Evolutionary conservation across 148 eudicot species (phyloP), one percentile per base, ranked within the genome.

Genomic region (Salicornia ramosissima): DNA sequence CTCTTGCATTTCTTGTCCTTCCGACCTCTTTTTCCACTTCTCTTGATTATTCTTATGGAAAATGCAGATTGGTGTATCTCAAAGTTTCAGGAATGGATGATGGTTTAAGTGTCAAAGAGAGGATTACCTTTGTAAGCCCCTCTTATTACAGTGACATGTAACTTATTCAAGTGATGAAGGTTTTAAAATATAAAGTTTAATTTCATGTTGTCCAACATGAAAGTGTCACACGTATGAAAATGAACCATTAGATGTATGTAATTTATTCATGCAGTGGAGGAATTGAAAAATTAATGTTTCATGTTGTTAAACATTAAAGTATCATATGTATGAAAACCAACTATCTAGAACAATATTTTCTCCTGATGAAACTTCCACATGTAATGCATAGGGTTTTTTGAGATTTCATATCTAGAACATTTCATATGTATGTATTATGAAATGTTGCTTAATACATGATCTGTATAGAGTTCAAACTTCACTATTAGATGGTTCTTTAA

Each of bases 71-170:
- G 80, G 82, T 86, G 74, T 94, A 90, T 74, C 96, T 94, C 67
- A 87, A 77, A 77, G 97, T 94, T 43, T 81, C 84, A 13, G 99
- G 97, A 70, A 90, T 94, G 99, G 96, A 90, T 75, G 96, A 90
- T 47, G 99, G 96, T 49, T 75, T 94, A 42, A 83, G 76, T 76
- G 83, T 87, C 70, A 94, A 94, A 73, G 97, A 93, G 73, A 86
- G 96, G 78, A 81, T 89, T 71, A 71, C 82, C 62, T 88, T 81
- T 81, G 99, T 94, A 79, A 87, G 99, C 80, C 36, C 24, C 61
- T 52, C 34, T 47, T 21, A n/a, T 13, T 11, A 9, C 5, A n/a
- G 19, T 10, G 5, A 63, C 30, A 40, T 13, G 49, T 63, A 33
- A 0, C 43, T 29, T 60, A 43, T 19, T n/a, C n/a, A n/a, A n/a